phyloP scores from a whole-genome alignment of 2,329 filamentous ascomycete species.

The Aspergillus uvarum region DNA sequence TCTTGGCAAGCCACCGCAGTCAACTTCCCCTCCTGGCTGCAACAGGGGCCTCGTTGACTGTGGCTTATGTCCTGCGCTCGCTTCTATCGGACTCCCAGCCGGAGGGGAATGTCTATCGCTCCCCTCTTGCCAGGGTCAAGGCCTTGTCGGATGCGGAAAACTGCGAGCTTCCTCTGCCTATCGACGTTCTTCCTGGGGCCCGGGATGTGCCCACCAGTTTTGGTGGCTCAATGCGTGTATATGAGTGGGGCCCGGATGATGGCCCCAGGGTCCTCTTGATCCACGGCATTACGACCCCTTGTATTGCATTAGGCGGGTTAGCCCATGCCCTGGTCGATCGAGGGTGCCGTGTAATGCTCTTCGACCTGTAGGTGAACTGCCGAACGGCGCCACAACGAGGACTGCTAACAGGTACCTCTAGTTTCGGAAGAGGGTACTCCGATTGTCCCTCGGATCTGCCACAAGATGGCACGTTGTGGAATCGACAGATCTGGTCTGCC shows the following conservation, averaged over 20 bases:
- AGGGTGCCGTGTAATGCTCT: conserved; percentile 76
- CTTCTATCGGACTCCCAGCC: conserved; percentile 21
- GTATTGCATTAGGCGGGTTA: conserved; percentile 65
- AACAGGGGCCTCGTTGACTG: conserved; percentile 36
- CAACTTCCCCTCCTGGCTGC: conserved; percentile 37
- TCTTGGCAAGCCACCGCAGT: conserved; percentile 29
- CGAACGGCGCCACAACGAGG: background rate
- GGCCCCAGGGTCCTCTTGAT: conserved; percentile 73
- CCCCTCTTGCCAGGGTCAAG: conserved; percentile 37
- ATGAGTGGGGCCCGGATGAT: conserved; percentile 74
- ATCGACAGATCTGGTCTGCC: conserved; percentile 68
- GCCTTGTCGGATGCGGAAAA: conserved; percentile 38
- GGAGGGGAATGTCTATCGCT: conserved; percentile 28
- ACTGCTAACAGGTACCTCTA: conserved; percentile 12
- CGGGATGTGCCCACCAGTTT: conserved; percentile 64
- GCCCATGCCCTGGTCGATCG: conserved; percentile 63
- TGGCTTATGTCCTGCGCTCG: conserved; percentile 34
- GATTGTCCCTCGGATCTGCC: conserved; percentile 66
- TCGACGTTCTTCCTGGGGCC: conserved; percentile 61
- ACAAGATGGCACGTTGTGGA: conserved; percentile 73
- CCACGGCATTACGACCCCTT: conserved; percentile 80
- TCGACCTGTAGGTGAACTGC: conserved; percentile 54
- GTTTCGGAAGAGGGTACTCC: conserved; percentile 70
- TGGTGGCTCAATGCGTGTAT: conserved; percentile 65
- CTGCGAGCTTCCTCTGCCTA: conserved; percentile 61